Evolutionary conservation across 371 early-diverging fungal genomes (phyloP).

Genomic region (Mortierella sp.): DNA sequence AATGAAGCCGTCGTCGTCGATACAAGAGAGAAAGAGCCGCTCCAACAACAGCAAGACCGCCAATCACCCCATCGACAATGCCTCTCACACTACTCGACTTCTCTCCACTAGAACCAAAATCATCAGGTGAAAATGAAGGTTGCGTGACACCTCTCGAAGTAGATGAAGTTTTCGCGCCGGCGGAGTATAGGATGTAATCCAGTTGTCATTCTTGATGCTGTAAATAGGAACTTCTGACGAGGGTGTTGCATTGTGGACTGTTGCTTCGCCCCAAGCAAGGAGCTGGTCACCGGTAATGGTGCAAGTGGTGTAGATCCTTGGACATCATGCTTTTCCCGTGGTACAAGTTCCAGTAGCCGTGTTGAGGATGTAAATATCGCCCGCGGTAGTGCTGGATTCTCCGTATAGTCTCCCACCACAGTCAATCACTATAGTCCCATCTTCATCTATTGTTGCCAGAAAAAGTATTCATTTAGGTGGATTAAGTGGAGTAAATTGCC

Average conservation of each 20-base stretch:
- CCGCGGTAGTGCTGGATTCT: neutral
- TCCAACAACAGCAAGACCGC: neutral
- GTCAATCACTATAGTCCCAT: conserved; percentile 30
- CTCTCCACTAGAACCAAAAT: neutral
- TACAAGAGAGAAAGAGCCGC: neutral
- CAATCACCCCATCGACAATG: neutral
- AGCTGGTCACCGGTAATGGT: neutral
- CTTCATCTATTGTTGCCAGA: conserved; percentile 23
- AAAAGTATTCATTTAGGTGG: neutral
- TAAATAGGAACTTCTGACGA: neutral
- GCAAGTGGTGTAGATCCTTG: neutral
- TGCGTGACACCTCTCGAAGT: neutral
- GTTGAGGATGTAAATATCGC: neutral
- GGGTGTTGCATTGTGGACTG: neutral
- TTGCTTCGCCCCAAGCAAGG: neutral
- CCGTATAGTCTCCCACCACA: neutral
- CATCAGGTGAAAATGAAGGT: neutral
- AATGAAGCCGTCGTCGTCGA: neutral
- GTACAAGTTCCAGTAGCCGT: neutral
- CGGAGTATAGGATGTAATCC: neutral
- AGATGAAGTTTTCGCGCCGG: too few relatives aligned
- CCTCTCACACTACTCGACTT: neutral
- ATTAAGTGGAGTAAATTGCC: neutral
- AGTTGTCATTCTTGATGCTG: neutral
- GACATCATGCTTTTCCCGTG: too few relatives aligned